Conservation (phyloP, 768 basidiomycete species). For the Russula griseocarnosa region DNA sequence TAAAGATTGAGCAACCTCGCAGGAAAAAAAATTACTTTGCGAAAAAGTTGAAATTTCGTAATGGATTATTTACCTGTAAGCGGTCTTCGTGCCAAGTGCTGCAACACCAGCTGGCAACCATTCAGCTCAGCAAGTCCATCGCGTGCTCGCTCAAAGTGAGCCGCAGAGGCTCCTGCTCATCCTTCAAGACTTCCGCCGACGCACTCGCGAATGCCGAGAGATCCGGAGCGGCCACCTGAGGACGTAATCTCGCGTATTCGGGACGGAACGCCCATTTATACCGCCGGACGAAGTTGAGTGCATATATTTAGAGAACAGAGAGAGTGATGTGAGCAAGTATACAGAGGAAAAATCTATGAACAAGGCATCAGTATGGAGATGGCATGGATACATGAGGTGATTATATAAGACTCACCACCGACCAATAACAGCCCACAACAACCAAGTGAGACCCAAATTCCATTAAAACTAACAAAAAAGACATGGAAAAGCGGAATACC, state of each 20-base stretch:
- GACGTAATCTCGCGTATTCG: slow-evolving; percentile 52
- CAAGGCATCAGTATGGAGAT: too few relatives aligned
- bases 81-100: slow-evolving; percentile 47
- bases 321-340: too few relatives aligned
- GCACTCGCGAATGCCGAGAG: slow-evolving; percentile 46
- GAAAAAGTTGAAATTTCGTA: neutral
- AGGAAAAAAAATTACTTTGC: neutral
- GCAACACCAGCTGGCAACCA: slow-evolving; percentile 40
- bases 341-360: too few relatives aligned
- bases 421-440: too few relatives aligned
- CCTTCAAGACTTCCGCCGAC: slow-evolving; percentile 22
- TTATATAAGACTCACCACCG: too few relatives aligned
- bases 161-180: slow-evolving; percentile 42
- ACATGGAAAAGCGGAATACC: too few relatives aligned
- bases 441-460: too few relatives aligned
- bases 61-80: slow-evolving; percentile 38
- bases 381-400: too few relatives aligned
- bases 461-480: too few relatives aligned
- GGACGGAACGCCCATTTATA: slow-evolving; percentile 75
- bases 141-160: slow-evolving; percentile 46
- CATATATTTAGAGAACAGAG: too few relatives aligned
- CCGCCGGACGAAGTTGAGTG: slow-evolving; percentile 57
- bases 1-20: slow-evolving; percentile 40
- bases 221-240: slow-evolving; percentile 52
- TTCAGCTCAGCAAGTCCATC: slow-evolving; percentile 23